Evolutionary conservation across 108 stramenopile species (phyloP).

Genomic region (Skeletonema tropicum): DNA sequence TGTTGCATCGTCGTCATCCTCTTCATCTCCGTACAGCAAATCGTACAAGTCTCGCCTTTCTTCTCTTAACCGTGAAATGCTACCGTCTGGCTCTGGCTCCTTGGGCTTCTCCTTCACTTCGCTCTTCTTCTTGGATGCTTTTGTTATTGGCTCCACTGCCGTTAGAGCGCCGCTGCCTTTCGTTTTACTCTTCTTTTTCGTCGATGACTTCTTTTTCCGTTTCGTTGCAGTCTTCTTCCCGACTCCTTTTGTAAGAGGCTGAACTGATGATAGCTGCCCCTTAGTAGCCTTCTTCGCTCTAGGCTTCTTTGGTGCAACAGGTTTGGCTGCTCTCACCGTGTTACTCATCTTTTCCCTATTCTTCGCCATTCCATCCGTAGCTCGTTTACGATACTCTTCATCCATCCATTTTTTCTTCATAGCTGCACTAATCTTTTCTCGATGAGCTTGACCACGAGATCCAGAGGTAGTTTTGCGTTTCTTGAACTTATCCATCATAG

Average conservation of each 20-base stretch:
- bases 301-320: conserved; percentile 30
- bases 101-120: conserved; percentile 21
- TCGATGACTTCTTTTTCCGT: conserved; percentile 24
- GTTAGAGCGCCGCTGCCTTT: conserved; percentile 6
- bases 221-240: conserved; percentile 10
- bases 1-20: conserved; percentile 40
- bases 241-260: conserved; percentile 7
- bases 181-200: conserved; percentile 21
- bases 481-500: conserved; percentile 74
- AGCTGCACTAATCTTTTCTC: conserved; percentile 77
- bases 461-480: conserved; percentile 32
- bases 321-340: conserved; percentile 17
- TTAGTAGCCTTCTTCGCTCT: conserved; percentile 14
- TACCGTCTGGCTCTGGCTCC: conserved; percentile 60
- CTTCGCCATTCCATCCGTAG: conserved; percentile 64
- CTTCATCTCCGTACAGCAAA: conserved; percentile 80
- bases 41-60: conserved; percentile 86
- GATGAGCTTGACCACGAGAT: conserved; percentile 36
- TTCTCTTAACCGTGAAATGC: conserved; percentile 65
- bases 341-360: conserved; percentile 16
- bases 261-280: neutral
- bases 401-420: conserved; percentile 89
- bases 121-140: conserved; percentile 17
- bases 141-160: conserved; percentile 22
- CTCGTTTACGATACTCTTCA: conserved; percentile 69